phyloP scores from a whole-genome alignment of 2,329 filamentous ascomycete genomes.

The Ceratocystis huliohia region DNA sequence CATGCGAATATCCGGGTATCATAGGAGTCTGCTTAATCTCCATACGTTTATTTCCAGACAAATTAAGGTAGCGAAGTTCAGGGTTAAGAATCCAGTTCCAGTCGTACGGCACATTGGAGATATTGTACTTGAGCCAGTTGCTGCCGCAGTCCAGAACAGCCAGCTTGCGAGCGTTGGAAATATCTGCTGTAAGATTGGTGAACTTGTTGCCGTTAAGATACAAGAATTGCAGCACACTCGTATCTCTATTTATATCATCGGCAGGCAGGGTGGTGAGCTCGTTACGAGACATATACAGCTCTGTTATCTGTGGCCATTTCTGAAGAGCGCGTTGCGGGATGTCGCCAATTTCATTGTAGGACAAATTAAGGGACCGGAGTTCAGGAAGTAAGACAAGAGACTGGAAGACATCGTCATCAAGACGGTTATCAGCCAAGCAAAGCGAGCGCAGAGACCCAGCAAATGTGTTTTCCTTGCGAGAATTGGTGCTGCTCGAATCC shows the following conservation, averaged over 20 bases:
- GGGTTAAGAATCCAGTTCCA: constrained; percentile 99
- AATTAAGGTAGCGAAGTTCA: constrained; percentile 84
- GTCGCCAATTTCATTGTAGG: constrained; percentile 81
- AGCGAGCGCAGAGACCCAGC: constrained; percentile 72
- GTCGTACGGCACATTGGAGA: constrained; percentile 96
- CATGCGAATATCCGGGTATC: constrained; percentile 30
- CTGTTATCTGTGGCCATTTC: constrained; percentile 78
- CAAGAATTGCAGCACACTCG: constrained; percentile 68
- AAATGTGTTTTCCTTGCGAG: constrained; percentile 73
- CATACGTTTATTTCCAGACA: constrained; percentile 90
- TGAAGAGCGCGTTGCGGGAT: constrained; percentile 79
- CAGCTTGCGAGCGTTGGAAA: constrained; percentile 85
- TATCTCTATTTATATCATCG: constrained; percentile 46
- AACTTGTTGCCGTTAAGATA: constrained; percentile 98
- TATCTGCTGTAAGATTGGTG: constrained; percentile 86
- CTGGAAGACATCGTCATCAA: constrained; percentile 91
- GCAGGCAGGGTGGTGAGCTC: constrained; percentile 82
- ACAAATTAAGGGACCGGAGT: constrained; percentile 77
- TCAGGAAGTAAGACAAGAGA: constrained; percentile 73
- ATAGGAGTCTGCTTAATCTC: constrained; percentile 72
- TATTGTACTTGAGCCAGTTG: constrained; percentile 95
- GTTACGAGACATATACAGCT: constrained; percentile 91
- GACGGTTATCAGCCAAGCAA: constrained; percentile 81
- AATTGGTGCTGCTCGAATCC: constrained; percentile 68
- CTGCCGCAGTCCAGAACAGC: constrained; percentile 88